Base-by-base conservation (phyloP, 2,329 filamentous ascomycete genomes). In the Xenoacremonium recifei region DNA sequence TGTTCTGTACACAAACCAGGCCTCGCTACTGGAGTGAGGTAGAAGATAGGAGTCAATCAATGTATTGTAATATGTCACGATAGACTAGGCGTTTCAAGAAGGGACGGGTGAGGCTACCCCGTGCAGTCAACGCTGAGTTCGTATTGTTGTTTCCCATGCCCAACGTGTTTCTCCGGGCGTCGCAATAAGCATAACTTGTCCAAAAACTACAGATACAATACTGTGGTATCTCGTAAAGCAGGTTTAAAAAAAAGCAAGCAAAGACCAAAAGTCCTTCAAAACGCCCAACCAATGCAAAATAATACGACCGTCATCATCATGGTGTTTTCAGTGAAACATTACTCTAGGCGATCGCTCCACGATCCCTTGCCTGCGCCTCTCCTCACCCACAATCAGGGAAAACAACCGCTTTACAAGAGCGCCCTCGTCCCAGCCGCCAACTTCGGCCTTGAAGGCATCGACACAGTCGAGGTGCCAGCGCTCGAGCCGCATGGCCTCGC, bases 1-100 rank as follows among this genome's bases (percentile, higher is more conserved):
- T 69, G 89, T 95, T 55, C 75, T 99, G 61, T 99, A 97, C 77
- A 91, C 89, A 50, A 97, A 96, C 76, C 92, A 99, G 74, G 93
- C 93, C 37, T 95, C 89, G 46, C 75, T 95, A 77, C 76, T 99
- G 57, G 93, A 99, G 78, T 99, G 47, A 62, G 21, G 29, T 35
- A 35, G 30, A 16, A 34, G 20, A 19, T 27, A 40, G 37, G 43
- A 40, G 39, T 27, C 37, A 38, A 40, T 51, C n/a, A 35, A 48
- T 53, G 40, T 49, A 55, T 51, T 60, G 55, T 59, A 59, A 52
- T 57, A 55, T 60, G 51, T 54, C 50, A 53, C 42, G 51, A 54
- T 62, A 64, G 57, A 64, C 44, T 42, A 56, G 53, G 55, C 49
- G 57, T 60, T 58, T 51, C 37, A 52, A 61, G 43, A 57, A 55